These are phyloP conservation scores for Angophora floribunda DNA, from an alignment of 345 rosid species.

Conservation along the genomic window DNA sequence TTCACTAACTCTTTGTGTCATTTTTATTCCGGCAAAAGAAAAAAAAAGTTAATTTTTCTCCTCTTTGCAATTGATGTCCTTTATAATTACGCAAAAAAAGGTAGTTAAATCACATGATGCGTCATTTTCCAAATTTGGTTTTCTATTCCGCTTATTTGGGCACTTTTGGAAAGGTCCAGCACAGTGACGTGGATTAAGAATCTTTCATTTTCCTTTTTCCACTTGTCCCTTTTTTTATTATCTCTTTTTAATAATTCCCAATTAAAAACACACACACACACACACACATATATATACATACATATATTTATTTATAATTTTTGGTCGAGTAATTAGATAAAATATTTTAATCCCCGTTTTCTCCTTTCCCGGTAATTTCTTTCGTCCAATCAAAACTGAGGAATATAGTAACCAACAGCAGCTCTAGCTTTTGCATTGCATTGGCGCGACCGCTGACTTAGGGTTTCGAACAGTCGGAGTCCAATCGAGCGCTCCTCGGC, in stretches of 20 bases:
- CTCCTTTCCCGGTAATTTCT: neutral
- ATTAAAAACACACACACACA: neutral
- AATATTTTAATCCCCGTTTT: neutral
- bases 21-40: too few relatives aligned
- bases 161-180: neutral
- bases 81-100: neutral
- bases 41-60: neutral
- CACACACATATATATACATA: too few relatives aligned
- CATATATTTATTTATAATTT: neutral
- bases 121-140: neutral
- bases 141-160: neutral
- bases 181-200: neutral
- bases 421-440: neutral
- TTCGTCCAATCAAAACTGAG: neutral
- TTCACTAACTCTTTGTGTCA: fast-evolving
- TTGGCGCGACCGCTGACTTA: neutral
- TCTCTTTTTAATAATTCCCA: neutral
- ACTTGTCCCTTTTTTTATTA: neutral
- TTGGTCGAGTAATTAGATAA: neutral
- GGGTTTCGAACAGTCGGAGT: neutral
- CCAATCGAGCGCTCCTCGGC: neutral
- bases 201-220: neutral
- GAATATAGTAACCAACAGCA: neutral
- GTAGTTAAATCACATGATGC: fast-evolving
- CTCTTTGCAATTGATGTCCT: neutral